Base-by-base conservation (phyloP, 2,329 filamentous ascomycete species). In the Stemphylium vesicarium region DNA sequence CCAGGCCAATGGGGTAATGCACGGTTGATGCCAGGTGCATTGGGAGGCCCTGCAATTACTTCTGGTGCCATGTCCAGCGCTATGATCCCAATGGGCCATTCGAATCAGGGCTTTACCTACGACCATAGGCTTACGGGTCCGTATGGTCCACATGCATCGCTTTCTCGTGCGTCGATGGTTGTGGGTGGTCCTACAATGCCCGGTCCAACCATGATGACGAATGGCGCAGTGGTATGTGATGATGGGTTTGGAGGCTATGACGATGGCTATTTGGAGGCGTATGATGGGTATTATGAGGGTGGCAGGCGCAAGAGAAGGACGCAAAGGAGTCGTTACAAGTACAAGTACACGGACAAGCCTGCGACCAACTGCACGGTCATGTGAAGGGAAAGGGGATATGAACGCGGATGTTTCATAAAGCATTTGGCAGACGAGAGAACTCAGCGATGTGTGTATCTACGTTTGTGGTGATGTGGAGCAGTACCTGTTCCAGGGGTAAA, bases 1-100 rank as follows among this genome's bases (percentile, higher is more conserved):
- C 62, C 66, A 8, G 64, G 68, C 20, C 56, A 62, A 39, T 72
- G 69, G 70, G 68, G 68, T 4, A 62, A 59, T 26, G 59, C 59
- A 18, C 53, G 55, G 4, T 46, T 64, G 16, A 50, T 44, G 32
- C 42, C 50, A 57, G 58, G 60, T 22, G 54, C 57, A 32, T 64
- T 57, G 47, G 50, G 39, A 33, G 39, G 48, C 26, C 38, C 44
- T 32, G 49, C 54, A 15, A 57, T 63, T 39, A 46, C 49, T 42
- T 50, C 56, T 49, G 55, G 52, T 41, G 43, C 59, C 13, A 55
- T 62, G 39, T 49, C 57, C 50, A 53, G 52, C 36, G 51, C 57
- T 29, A 48, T 63, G 54, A 20, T 63, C n/a, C 59, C 57, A 13
- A 42, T 54, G 22, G 55, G 57, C 22, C 26, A 37, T 12, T 26